Percentiles rank a stretch among this genome's conserved stretches.
phyloP scores from a whole-genome alignment of 257 asterid species.

The Fraxinus americana region DNA sequence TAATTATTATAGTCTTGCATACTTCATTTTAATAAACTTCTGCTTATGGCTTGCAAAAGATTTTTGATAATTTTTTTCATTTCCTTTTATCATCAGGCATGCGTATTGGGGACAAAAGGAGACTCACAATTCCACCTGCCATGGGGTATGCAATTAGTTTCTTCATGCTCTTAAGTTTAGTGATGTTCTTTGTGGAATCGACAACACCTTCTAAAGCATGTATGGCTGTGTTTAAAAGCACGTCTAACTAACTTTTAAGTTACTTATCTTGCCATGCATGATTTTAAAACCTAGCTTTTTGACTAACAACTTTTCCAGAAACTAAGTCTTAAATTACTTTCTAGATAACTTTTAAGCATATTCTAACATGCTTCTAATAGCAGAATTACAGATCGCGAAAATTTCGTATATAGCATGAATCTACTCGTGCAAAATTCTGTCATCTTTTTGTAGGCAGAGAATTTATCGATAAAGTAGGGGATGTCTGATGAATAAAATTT shows the following conservation, averaged over 20 bases:
- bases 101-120: conserved; percentile 93
- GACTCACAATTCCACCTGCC: conserved; percentile 90
- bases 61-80: conserved; percentile 5
- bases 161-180: neutral
- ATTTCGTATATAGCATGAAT: neutral
- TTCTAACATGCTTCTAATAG: neutral
- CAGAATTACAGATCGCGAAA: neutral
- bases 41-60: neutral
- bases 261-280: neutral
- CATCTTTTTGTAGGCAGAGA: neutral
- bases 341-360: neutral
- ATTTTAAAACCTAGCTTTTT: neutral
- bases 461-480: neutral
- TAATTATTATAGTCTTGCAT: conserved; percentile 33
- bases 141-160: conserved; percentile 74
- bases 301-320: neutral
- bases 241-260: too few relatives aligned
- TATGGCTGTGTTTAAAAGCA: neutral
- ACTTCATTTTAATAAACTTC: conserved; percentile 3
- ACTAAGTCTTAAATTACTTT: too few relatives aligned
- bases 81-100: conserved; percentile 59
- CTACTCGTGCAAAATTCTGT: neutral
- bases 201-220: neutral
- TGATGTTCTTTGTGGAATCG: neutral
- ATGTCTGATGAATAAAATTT: neutral